Evolutionary conservation across 495 filamentous ascomycete species (phyloP), one percentile per base, ranked within the genome.

Genomic region (Xylaria scruposa): DNA sequence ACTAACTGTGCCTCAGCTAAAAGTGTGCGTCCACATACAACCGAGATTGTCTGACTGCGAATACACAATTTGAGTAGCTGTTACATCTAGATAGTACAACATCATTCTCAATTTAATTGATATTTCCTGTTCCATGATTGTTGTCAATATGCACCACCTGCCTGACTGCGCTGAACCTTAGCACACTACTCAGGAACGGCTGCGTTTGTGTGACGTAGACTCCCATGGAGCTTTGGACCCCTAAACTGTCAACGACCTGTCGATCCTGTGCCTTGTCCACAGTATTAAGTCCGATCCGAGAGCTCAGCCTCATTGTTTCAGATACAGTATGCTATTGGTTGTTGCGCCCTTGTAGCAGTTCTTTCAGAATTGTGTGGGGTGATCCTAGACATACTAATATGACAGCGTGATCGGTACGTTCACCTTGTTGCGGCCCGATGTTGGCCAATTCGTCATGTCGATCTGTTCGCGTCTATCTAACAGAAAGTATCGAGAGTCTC

Each of bases 231-330:
- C 54, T 31, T 36, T 42, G 9, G 33, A 33, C 40, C 40, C 21
- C 61, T 64, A 64, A 8, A 47, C 40, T 12, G 15, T 64, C 24
- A 40, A 40, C 26, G 59, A 62, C 38, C 21, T 63, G 58, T 38
- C 33, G 58, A 60, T 60, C 58, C 33, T 31, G 17, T 60, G 19
- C 19, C 53, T 60, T 38, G 33, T 38, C 8, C n/a, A 60, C 58
- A 60, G 33, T 21, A 21, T 60, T 21, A 10, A 60, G 19, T 19
- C n/a, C 31, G 10, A 9, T 38, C 33, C 58, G 33, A 60, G 33
- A 21, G 15, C 17, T 36, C n/a, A 24, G n/a, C 42, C 19, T 46
- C 15, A 29, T 47, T 21, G 4, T 26, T 19, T 65, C 42, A 4
- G 12, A 65, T 33, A 51, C 8, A 26, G 31, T 17, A 53, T 5